These are phyloP conservation scores for Mortierella sp. DNA, from an alignment of 371 early-diverging fungal genomes.

Conservation along the genomic window DNA sequence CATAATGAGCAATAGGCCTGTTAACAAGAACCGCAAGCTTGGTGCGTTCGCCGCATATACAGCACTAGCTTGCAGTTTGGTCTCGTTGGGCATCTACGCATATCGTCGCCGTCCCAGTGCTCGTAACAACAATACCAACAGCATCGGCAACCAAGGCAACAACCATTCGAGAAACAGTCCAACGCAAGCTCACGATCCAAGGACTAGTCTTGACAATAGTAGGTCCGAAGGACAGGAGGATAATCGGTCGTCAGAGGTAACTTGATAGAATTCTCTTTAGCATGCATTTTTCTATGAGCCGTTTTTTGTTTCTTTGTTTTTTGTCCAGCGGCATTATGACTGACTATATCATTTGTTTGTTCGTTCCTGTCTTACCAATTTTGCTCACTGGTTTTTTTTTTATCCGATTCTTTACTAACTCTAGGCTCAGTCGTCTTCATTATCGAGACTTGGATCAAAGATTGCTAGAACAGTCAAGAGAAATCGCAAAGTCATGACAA, in stretches of 20 bases:
- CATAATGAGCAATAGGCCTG: conserved; percentile 40
- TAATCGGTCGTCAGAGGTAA: conserved; percentile 50
- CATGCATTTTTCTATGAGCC: neutral
- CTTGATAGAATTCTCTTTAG: conserved; percentile 1
- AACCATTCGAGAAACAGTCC: neutral
- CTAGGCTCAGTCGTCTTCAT: conserved; percentile 45
- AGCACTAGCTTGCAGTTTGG: conserved; percentile 57
- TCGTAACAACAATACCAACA: conserved; percentile 12
- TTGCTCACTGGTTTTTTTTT: neutral
- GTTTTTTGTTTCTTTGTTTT: conserved; percentile 1
- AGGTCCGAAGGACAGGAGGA: conserved; percentile 7
- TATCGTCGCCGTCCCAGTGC: conserved; percentile 32
- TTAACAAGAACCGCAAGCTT: conserved; percentile 33
- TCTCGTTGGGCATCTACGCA: conserved; percentile 58
- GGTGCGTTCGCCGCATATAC: conserved; percentile 45
- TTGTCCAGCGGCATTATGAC: neutral
- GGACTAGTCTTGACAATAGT: conserved; percentile 22
- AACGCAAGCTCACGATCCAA: conserved; percentile 15
- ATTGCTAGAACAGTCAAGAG: conserved; percentile 51
- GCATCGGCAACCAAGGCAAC: neutral
- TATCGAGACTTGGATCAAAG: conserved; percentile 55
- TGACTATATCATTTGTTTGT: neutral
- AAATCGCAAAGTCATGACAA: conserved; percentile 55
- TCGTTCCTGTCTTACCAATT: neutral
- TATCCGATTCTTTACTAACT: neutral